Base-by-base conservation (phyloP, 768 basidiomycete genomes). In the Ramaria sp. region DNA sequence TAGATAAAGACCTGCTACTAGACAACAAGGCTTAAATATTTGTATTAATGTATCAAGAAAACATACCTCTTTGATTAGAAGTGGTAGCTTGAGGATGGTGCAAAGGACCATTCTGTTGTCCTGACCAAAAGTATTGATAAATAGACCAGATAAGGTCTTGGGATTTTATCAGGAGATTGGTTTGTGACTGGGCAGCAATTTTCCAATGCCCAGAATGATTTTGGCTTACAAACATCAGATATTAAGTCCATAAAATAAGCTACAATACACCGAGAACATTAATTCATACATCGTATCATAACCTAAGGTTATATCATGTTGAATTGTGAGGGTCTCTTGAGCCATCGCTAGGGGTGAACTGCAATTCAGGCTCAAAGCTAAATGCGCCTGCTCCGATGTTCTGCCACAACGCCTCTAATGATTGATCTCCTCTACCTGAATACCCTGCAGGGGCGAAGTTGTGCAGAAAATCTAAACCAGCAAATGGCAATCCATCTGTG, bases 401-500 rank as follows among this genome's bases (percentile, higher is more conserved):
- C 59, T 75, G 73, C 70, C 77, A 78, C 48, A 77, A 62, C 27
- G 65, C 64, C 48, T 76, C 75, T 59, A 50, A 48, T 2, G 43
- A 45, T 45, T 70, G 69, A 39, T 74, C 73, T 37, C 59, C 52
- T 36, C 44, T 49, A 27, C 57, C 47, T 5, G 51, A 12, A 58
- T 66, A 67, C 39, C 69, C 65, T 4, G 76, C 75, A 49, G 79
- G 75, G 60, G 73, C 74, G 64, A 84, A 89, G 62, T 88, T 89
- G 61, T 85, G 79, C 62, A 92, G 83, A 61, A 79, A 92, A 61
- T 92, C 89, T 30, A 91, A 73, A 9, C 88, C 89, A 28, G 80
- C 76, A 72, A 91, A 92, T 0, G 88, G 89, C n/a, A 90, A 71
- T 37, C 86, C 86, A 22, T 81, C 73, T 8, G 79, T 79, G 58